Percentiles rank a stretch among this genome's conserved stretches.
Conservation (phyloP, 192 early-diverging fungal genomes). For the Backusella tuberculispora region DNA sequence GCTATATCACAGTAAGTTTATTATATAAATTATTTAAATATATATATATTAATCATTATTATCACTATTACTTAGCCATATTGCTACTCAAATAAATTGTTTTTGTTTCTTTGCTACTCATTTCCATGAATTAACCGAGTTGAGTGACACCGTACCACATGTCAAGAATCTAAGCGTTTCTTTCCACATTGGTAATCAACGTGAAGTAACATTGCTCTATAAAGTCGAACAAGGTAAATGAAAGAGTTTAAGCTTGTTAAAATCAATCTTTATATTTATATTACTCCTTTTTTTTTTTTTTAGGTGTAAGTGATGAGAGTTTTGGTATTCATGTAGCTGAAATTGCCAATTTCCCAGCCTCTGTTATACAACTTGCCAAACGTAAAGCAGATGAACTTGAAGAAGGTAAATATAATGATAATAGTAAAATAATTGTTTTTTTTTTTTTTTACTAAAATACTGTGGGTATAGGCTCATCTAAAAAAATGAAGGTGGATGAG, state of each 20-base stretch:
- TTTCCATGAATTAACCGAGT: conserved; percentile 94
- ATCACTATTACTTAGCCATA: conserved; percentile 18
- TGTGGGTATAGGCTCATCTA: neutral
- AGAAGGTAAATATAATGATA: conserved; percentile 43
- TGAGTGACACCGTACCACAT: conserved; percentile 67
- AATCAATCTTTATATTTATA: conserved; percentile 15
- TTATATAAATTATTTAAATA: neutral
- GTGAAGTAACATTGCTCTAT: conserved; percentile 89
- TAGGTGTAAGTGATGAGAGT: conserved; percentile 90
- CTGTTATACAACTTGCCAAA: conserved; percentile 83
- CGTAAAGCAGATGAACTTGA: conserved; percentile 89
- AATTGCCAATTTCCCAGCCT: conserved; percentile 86
- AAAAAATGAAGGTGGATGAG: conserved; percentile 14
- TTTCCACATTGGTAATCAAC: conserved; percentile 57
- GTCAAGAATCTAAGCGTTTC: conserved; percentile 92
- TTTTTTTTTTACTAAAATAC: conserved; percentile 25
- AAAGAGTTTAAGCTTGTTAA: neutral
- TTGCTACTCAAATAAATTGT: conserved; percentile 35
- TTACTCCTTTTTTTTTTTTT: neutral
- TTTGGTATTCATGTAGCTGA: conserved; percentile 99
- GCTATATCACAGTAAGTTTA: conserved; percentile 87
- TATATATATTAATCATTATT: neutral
- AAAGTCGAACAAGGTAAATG: conserved; percentile 74
- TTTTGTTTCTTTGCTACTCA: conserved; percentile 72
- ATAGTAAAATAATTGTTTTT: conserved; percentile 11